phyloP scores from a whole-genome alignment of 192 early-diverging fungal genomes.

The Jimgerdemannia lactiflua region DNA sequence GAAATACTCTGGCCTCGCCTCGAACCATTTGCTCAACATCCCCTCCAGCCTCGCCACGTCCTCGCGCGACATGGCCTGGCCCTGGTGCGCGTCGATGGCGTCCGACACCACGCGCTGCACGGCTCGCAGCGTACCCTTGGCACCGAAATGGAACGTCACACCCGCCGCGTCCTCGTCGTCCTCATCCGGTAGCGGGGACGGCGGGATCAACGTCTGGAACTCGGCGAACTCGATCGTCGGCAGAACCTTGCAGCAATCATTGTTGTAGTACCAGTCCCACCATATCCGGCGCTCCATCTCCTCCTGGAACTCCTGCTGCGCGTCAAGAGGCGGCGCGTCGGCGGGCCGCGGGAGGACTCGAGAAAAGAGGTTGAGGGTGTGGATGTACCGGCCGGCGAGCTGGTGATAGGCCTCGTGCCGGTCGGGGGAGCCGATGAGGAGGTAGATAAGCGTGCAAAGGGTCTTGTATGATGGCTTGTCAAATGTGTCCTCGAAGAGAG shows the following conservation, averaged over 20 bases:
- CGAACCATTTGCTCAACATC: slow-evolving; percentile 7
- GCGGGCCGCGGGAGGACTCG: neutral
- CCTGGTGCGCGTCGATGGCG: slow-evolving; percentile 1
- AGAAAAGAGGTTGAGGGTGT: slow-evolving; percentile 8
- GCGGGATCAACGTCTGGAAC: neutral
- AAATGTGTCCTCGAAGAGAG: slow-evolving; percentile 10
- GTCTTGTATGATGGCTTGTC: slow-evolving; percentile 10
- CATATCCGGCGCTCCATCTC: slow-evolving; percentile 15
- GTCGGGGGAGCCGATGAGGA: slow-evolving; percentile 9
- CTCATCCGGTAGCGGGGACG: slow-evolving; percentile 4
- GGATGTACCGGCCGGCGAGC: slow-evolving; percentile 7
- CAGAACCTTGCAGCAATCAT: slow-evolving; percentile 13
- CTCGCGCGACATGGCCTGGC: neutral
- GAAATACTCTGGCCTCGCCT: slow-evolving; percentile 5
- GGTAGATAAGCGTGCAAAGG: slow-evolving; percentile 6
- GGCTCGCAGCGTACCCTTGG: slow-evolving; percentile 7
- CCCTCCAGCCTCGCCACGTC: slow-evolving; percentile 7
- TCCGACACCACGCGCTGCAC: slow-evolving; percentile 10
- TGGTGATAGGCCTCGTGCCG: slow-evolving; percentile 1
- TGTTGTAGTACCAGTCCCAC: slow-evolving; percentile 21
- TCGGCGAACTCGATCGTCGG: slow-evolving; percentile 7
- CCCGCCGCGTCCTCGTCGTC: slow-evolving; percentile 7
- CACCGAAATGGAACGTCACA: slow-evolving; percentile 11
- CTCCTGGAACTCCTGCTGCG: slow-evolving; percentile 7
- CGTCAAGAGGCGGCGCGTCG: no score